Base-by-base conservation (phyloP, 495 filamentous ascomycete species). In the Tuber umbilicatum region DNA sequence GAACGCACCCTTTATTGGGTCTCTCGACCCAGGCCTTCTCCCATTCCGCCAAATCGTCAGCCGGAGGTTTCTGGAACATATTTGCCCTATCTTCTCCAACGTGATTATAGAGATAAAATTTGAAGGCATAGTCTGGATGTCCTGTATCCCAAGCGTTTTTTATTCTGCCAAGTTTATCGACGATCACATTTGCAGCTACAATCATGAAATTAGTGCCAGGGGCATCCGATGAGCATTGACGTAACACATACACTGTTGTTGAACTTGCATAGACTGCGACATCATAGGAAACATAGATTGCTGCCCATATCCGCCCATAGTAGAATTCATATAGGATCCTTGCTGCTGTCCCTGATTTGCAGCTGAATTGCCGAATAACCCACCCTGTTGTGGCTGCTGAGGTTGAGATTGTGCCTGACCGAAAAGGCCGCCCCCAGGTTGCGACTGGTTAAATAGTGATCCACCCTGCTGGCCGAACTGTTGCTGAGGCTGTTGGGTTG, bases 91-190 rank as follows among this genome's bases (percentile, higher is more conserved):
- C 89, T 77, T 93, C 89, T 27, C 90, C 89, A 73, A 97, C 93
- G 77, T 91, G 87, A 84, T 99, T 98, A 86, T 98, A 99, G 83
- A 97, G 91, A 83, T 99, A 98, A 72, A 91, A 86, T 80, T 93
- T 90, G 85, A 99, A 96, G 7, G 88, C 90, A 74, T 92, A 97
- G 75, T 88, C 86, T 17, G 87, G 88, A 80, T 86, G 89, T 12
- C 85, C 82, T 2, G 92, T 88, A 76, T 93, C 87, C 95, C 95
- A 99, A 86, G 97, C 97, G 45, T 90, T 86, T 64, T 88, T 86
- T 74, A 97, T 87, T 35, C 90, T 86, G 71, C 88, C 84, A 70
- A 97, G 93, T 84, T 98, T 94, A 76, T 96, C 93, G 23, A 89
- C 88, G 21, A 97, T 89, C 37, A 92, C 89, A 79, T 93, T 94